A percentile compares a stretch with the other conserved stretches of the same genome.
phyloP scores from a whole-genome alignment of 73 alveolate genomes.

The Paramecium caudatum region DNA sequence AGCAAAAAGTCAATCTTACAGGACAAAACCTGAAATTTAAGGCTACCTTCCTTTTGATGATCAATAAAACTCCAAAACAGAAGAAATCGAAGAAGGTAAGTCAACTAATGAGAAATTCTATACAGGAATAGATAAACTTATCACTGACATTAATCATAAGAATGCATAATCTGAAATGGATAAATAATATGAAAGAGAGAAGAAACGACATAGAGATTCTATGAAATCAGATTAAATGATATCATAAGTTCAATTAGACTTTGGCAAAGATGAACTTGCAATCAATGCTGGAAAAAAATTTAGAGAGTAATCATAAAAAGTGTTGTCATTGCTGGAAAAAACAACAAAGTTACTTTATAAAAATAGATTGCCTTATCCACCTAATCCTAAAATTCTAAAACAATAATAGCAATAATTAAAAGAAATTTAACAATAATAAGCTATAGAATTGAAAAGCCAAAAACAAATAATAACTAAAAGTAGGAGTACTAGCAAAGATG shows the following conservation, averaged over 20 bases:
- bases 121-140: conserved; percentile 49
- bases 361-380: conserved; percentile 21
- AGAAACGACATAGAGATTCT: background rate
- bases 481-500: background rate
- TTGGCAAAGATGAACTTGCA: background rate
- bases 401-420: background rate
- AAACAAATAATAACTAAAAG: background rate
- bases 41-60: background rate
- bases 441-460: background rate
- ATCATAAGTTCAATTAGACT: background rate
- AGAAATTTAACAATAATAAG: background rate
- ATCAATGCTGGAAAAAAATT: conserved; percentile 34
- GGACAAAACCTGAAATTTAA: conserved; percentile 21
- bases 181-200: background rate
- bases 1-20: background rate
- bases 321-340: conserved; percentile 9
- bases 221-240: background rate
- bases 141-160: conserved; percentile 32
- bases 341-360: background rate
- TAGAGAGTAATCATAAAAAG: conserved; percentile 19
- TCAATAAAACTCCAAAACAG: background rate
- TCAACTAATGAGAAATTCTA: conserved; percentile 47
- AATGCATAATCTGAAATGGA: background rate
- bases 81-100: conserved; percentile 11
- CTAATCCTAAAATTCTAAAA: conserved; percentile 4